phyloP scores from a whole-genome alignment of 164 flowering plant species.

The Magnolia kwangsiensis region DNA sequence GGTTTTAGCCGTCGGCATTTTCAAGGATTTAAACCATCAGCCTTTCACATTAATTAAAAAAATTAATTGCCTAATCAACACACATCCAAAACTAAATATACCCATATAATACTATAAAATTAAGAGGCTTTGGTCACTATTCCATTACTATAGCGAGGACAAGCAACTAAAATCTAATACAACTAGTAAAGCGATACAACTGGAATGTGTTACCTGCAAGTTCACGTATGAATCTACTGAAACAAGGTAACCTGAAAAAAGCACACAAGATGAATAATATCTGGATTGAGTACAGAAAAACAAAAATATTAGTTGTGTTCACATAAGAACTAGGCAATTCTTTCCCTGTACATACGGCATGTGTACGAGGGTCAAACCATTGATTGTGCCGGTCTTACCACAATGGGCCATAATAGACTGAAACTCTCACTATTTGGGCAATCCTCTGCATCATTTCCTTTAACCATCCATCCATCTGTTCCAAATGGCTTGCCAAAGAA shows the following conservation, averaged over 20 bases:
- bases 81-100: no score
- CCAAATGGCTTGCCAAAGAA: background rate
- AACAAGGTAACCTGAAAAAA: constrained; percentile 65
- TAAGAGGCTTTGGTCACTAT: no score
- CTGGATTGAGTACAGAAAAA: background rate
- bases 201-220: constrained; percentile 37
- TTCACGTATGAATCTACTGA: constrained; percentile 85
- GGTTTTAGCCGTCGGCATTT: no score
- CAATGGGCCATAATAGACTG: background rate
- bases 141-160: background rate
- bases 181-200: background rate
- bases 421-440: no score
- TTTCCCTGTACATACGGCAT: no score
- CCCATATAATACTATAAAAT: no score
- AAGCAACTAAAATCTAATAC: background rate
- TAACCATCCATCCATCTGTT: no score
- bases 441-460: background rate
- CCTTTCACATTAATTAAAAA: no score
- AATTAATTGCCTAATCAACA: no score
- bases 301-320: background rate
- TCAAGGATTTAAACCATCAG: no score
- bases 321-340: background rate
- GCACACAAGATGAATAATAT: background rate
- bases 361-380: background rate
- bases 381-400: background rate